Evolutionary conservation across 371 early-diverging fungal genomes (phyloP).

Genomic region (Coemansia sp.): DNA sequence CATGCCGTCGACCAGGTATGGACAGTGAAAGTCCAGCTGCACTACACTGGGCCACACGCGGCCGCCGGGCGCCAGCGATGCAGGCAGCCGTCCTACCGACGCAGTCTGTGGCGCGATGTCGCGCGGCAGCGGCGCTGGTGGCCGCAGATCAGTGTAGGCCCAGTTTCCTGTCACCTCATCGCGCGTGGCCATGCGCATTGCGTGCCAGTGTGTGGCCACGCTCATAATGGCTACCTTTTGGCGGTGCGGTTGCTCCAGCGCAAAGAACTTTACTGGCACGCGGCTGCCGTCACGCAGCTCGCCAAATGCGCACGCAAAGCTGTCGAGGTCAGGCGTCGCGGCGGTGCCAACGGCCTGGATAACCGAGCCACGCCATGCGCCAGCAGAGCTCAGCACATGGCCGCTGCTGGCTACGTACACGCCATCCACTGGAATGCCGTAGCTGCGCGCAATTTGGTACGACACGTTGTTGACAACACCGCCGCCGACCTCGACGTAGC

Average conservation of each 20-base stretch:
- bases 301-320: constrained; percentile 67
- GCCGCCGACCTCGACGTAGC: constrained; percentile 83
- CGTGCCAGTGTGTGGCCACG: constrained; percentile 83
- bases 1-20: constrained; percentile 73
- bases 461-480: constrained; percentile 80
- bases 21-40: constrained; percentile 66
- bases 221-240: constrained; percentile 72
- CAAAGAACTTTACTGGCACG: constrained; percentile 77
- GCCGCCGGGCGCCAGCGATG: constrained; percentile 62
- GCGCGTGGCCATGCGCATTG: constrained; percentile 71
- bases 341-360: constrained; percentile 67
- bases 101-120: constrained; percentile 63
- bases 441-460: constrained; percentile 66
- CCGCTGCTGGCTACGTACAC: constrained; percentile 80
- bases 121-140: constrained; percentile 53
- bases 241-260: constrained; percentile 63
- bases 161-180: constrained; percentile 81
- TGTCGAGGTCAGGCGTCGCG: constrained; percentile 73
- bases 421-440: constrained; percentile 67
- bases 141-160: constrained; percentile 67
- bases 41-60: constrained; percentile 70
- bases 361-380: constrained; percentile 61
- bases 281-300: constrained; percentile 72
- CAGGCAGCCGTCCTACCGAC: constrained; percentile 60
- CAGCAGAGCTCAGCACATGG: constrained; percentile 64